phyloP scores from a whole-genome alignment of 495 filamentous ascomycete species.

The Aspergillus egyptiacus region DNA sequence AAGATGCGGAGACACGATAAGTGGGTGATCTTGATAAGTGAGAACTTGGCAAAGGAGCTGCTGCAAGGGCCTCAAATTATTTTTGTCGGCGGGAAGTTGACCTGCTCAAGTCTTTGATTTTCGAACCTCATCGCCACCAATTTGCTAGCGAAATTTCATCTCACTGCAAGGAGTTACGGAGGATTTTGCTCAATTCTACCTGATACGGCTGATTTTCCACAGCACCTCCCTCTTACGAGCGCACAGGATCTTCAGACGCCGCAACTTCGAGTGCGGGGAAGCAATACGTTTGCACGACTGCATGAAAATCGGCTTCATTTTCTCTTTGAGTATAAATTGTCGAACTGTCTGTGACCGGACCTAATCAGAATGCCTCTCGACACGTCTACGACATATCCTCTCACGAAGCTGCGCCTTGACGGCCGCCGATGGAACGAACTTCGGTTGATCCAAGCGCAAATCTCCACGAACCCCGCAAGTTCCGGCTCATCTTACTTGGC shows the following conservation, averaged over 20 bases:
- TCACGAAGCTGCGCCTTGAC: conserved; percentile 84
- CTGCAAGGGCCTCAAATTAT: conserved; percentile 4
- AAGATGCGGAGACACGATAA: conserved; percentile 14
- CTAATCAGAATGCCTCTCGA: conserved; percentile 72
- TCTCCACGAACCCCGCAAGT: conserved; percentile 82
- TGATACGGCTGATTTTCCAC: not conserved
- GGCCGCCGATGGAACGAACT: conserved; percentile 98
- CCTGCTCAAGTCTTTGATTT: conserved; percentile 5
- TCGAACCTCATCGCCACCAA: not conserved
- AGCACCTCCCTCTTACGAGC: not conserved
- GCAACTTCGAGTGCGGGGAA: conserved; percentile 18
- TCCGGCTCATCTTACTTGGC: conserved; percentile 87
- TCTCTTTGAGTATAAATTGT: not conserved
- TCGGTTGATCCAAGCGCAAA: conserved; percentile 79
- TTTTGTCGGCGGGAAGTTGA: conserved; percentile 15
- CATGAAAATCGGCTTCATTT: not conserved
- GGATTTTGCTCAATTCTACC: not conserved
- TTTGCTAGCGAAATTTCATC: too few relatives aligned
- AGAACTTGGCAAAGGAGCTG: conserved; percentile 19
- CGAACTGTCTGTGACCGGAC: not conserved
- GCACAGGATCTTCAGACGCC: not conserved
- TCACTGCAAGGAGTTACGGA: too few relatives aligned
- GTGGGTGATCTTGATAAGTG: not conserved
- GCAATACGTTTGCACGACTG: not conserved
- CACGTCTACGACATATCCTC: conserved; percentile 72